Conservation (phyloP, 2,329 filamentous ascomycete species). For the Aspergillus intermedius region DNA sequence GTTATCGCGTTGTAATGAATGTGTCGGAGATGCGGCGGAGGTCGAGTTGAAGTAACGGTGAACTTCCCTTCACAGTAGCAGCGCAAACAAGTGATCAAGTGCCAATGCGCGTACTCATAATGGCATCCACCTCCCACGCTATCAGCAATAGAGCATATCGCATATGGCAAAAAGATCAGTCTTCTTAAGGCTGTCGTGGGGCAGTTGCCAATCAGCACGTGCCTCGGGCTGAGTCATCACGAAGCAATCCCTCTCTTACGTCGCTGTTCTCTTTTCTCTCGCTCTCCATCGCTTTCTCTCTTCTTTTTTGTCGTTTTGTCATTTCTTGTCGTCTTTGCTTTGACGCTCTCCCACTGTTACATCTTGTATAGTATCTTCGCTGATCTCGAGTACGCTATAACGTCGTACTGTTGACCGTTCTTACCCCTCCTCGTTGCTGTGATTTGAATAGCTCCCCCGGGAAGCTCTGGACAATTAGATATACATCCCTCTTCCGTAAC, state of each 20-base stretch:
- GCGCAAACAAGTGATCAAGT: too few relatives aligned
- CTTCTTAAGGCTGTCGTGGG: constrained; percentile 7
- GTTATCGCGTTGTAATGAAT: constrained; percentile 2
- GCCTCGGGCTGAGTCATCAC: constrained; percentile 7
- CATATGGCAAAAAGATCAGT: background rate
- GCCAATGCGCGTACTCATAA: too few relatives aligned
- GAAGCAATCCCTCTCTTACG: constrained; percentile 3
- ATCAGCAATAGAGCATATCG: background rate
- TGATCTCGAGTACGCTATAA: background rate
- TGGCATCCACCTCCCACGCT: background rate
- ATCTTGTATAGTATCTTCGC: constrained; percentile 2
- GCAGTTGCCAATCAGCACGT: constrained; percentile 10
- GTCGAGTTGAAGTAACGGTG: background rate
- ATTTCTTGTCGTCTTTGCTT: constrained; percentile 4
- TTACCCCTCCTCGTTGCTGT: constrained; percentile 8
- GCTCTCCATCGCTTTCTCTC: constrained; percentile 8
- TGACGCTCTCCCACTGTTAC: constrained; percentile 1
- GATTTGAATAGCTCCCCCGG: constrained; percentile 15
- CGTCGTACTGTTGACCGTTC: constrained; percentile 12
- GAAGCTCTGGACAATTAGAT: constrained; percentile 15
- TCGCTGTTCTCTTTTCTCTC: constrained; percentile 6
- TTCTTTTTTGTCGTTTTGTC: constrained; percentile 2
- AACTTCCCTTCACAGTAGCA: too few relatives aligned
- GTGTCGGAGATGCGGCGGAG: constrained; percentile 5
- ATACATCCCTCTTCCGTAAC: background rate